phyloP scores from a whole-genome alignment of 257 asterid species.

The Scutellaria minor region DNA sequence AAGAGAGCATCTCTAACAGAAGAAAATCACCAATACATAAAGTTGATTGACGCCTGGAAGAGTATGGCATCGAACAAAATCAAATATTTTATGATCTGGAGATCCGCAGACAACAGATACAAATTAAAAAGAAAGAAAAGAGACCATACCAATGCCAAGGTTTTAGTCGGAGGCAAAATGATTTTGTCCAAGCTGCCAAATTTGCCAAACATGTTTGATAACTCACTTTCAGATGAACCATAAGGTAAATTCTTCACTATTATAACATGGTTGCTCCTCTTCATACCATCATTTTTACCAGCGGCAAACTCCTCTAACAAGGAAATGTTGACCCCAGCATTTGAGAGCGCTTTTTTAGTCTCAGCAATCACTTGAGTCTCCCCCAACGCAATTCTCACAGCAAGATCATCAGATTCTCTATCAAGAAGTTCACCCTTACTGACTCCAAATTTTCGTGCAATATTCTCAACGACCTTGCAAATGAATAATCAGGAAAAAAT shows the following conservation, averaged over 20 bases:
- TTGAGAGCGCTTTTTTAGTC: conserved; percentile 86
- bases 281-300: conserved; percentile 70
- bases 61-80: conserved; percentile 1
- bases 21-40: conserved; percentile 2
- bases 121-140: conserved; percentile 13
- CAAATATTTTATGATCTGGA: not conserved
- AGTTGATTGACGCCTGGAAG: conserved; percentile 2
- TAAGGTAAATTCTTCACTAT: conserved; percentile 92
- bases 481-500: conserved; percentile 34
- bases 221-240: conserved; percentile 82
- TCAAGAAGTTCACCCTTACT: conserved; percentile 87
- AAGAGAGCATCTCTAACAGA: not conserved
- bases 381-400: conserved; percentile 87
- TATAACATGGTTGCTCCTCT: conserved; percentile 93
- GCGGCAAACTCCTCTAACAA: conserved; percentile 79
- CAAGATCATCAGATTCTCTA: conserved; percentile 80
- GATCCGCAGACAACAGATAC: conserved; percentile 18
- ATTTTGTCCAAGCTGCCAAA: conserved; percentile 87
- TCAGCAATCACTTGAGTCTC: conserved; percentile 95
- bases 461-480: conserved; percentile 81
- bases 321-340: conserved; percentile 79
- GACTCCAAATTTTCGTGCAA: conserved; percentile 84
- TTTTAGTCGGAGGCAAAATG: conserved; percentile 81
- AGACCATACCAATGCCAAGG: conserved; percentile 86
- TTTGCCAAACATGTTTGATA: conserved; percentile 80